Percentiles rank a stretch among this genome's conserved stretches.
Evolutionary conservation across 2,329 filamentous ascomycete species (phyloP).

Genomic region (Falciphora oryzae): DNA sequence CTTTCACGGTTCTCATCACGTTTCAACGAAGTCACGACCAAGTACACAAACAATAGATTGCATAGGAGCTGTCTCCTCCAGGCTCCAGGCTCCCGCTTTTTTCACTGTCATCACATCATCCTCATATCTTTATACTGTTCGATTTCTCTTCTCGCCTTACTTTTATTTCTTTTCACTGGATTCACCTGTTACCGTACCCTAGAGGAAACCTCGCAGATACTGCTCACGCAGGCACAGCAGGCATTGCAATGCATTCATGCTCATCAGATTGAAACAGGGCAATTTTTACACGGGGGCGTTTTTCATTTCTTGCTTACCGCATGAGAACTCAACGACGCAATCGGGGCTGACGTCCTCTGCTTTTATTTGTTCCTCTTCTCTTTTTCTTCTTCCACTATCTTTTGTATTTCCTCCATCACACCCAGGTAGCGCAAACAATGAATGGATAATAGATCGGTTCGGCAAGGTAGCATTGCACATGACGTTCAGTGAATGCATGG

Average conservation of each 20-base stretch:
- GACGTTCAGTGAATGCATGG: not conserved
- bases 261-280: not conserved
- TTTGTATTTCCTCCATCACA: not conserved
- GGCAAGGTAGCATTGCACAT: not conserved
- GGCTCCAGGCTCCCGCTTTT: not conserved
- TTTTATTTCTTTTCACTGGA: not conserved
- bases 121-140: conserved; percentile 3
- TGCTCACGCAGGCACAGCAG: not conserved
- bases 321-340: not conserved
- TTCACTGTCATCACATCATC: too few species aligned
- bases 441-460: not conserved
- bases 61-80: not conserved
- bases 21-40: not conserved
- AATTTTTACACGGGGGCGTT: not conserved
- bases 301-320: not conserved
- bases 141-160: conserved; percentile 1
- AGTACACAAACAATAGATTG: not conserved
- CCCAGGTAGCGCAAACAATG: not conserved
- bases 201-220: not conserved
- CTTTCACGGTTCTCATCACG: not conserved
- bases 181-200: conserved; percentile 3
- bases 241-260: not conserved
- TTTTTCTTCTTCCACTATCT: not conserved
- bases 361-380: not conserved
- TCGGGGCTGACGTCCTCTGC: not conserved